Conservation (phyloP, 306 rosid genomes). For the Cicer cuneatum region DNA sequence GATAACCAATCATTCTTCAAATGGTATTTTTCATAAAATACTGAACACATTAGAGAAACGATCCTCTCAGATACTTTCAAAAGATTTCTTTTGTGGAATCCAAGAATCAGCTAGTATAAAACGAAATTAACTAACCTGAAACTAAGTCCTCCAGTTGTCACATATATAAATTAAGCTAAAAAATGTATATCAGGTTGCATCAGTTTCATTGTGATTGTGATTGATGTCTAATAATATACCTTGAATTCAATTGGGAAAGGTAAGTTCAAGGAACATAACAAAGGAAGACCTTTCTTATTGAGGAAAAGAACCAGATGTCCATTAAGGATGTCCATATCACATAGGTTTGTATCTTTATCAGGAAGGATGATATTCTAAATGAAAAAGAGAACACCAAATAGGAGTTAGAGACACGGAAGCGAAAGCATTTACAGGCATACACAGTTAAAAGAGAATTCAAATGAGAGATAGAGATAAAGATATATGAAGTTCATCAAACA, state of each 20-base stretch:
- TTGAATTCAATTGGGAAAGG: slow-evolving; percentile 61
- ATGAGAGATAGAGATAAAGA: slow-evolving; percentile 21
- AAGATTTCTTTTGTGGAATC: neutral
- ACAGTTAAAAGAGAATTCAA: slow-evolving; percentile 15
- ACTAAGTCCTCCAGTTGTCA: neutral
- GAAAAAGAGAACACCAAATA: slow-evolving; percentile 37
- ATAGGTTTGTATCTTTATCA: slow-evolving; percentile 59
- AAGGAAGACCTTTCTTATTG: slow-evolving; percentile 67
- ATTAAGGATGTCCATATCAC: slow-evolving; percentile 85
- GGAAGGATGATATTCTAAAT: slow-evolving; percentile 78
- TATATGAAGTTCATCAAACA: slow-evolving; percentile 39
- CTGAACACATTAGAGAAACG: neutral
- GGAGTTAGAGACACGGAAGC: slow-evolving; percentile 37
- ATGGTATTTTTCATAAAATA: neutral
- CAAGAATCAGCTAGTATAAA: neutral
- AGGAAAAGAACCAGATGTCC: slow-evolving; percentile 86
- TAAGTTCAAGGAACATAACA: slow-evolving; percentile 73
- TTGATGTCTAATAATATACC: slow-evolving; percentile 53
- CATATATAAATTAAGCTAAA: neutral
- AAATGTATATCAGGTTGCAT: neutral
- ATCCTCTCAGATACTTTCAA: neutral
- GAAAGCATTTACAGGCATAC: slow-evolving; percentile 27
- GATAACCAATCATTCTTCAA: neutral
- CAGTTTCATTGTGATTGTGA: neutral
- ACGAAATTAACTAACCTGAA: neutral